Evolutionary conservation across 768 basidiomycete species (phyloP), one percentile per base, ranked within the genome.

Genomic region (Russula foetens): DNA sequence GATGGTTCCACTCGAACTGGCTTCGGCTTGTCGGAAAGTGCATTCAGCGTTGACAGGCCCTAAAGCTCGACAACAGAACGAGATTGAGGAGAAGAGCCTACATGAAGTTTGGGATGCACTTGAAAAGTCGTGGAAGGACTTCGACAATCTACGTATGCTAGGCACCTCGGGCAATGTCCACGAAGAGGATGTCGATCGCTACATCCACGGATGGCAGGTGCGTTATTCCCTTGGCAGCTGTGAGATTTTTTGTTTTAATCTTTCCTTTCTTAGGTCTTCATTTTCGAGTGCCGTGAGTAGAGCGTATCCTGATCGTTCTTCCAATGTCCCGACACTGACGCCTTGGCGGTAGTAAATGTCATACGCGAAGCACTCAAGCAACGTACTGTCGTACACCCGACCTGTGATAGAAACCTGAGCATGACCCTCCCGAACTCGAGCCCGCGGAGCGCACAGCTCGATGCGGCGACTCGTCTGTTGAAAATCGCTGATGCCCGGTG

Each of bases 151-250:
- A 60, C 77, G 82, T 46, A 73, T 76, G 45, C 71, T 75, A 26
- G 74, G 70, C 14, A 68, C 73, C 38, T 74, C 76, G 23, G 72
- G 71, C 19, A 70, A 75, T 26, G 62, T 81, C 33, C 75, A 79
- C 11, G 68, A 72, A 7, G 82, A 83, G 63, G 84, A 85, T 55
- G 71, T 82, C 35, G 79, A 82, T 56, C 73, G 85, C 59, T 94
- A 89, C 69, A 84, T 86, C 47, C 85, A 88, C 68, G 85, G 86
- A 35, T 96, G 93, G 92, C 88, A 90, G 81, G 86, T 92, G 68
- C 65, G 82, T 43, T 9, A 29, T 29, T 33, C 43, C 53, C 14
- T 58, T 65, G 23, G 56, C 47, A 35, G 12, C 46, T 38, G 28
- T 23, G 35, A 46, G 21, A n/a, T 61, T 19, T 19, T 51, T 35